Conservation (phyloP, 2,329 filamentous ascomycete genomes). For the Aureobasidium subglaciale region DNA sequence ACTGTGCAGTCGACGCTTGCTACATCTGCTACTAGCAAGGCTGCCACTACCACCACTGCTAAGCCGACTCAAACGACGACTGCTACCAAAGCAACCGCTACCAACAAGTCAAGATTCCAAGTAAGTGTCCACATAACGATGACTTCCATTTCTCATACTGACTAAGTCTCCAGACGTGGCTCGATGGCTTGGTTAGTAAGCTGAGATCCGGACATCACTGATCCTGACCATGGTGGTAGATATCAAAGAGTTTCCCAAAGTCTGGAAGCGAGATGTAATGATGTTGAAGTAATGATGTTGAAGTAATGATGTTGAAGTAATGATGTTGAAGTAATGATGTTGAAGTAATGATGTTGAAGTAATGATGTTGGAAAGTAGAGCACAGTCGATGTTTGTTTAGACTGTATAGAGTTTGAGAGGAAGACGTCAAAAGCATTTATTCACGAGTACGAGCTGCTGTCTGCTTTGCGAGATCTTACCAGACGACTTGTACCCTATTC, state of each 20-base stretch:
- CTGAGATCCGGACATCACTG: background rate
- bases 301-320: too few species aligned
- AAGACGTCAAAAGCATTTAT: background rate
- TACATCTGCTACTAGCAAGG: constrained; percentile 2
- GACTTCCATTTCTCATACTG: background rate
- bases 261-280: too few species aligned
- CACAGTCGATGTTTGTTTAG: background rate
- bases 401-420: background rate
- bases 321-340: background rate
- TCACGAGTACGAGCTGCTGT: background rate
- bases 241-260: too few species aligned
- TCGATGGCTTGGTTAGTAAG: background rate
- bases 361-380: background rate
- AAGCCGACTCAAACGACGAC: background rate
- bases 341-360: background rate
- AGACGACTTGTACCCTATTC: background rate
- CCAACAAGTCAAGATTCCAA: background rate
- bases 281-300: too few species aligned
- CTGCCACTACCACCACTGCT: background rate
- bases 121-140: background rate
- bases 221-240: too few species aligned
- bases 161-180: background rate
- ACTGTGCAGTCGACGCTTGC: background rate
- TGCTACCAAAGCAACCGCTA: background rate
- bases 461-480: background rate